A percentile compares a stretch with the other conserved stretches of the same genome.
phyloP scores from a whole-genome alignment of 805 yeast species.

The Sugiyamaella boreocaroliniensis region DNA sequence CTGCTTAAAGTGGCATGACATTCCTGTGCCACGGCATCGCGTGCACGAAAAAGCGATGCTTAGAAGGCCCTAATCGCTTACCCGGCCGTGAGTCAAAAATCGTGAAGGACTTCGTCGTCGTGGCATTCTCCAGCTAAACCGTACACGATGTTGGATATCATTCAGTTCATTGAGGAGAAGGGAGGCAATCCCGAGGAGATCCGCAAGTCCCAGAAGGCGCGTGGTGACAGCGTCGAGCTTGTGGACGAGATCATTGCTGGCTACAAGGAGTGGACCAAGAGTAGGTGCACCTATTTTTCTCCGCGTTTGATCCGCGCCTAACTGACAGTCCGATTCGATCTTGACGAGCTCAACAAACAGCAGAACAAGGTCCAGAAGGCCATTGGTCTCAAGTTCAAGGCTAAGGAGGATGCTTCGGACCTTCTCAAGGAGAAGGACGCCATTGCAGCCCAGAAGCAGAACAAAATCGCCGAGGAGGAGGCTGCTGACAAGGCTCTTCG shows the following conservation, averaged over 20 bases:
- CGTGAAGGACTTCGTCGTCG: neutral
- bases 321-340: constrained; percentile 57
- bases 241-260: constrained; percentile 92
- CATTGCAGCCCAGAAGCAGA: constrained; percentile 62
- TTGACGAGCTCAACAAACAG: constrained; percentile 84
- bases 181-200: constrained; percentile 93
- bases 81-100: neutral
- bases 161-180: constrained; percentile 87
- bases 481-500: constrained; percentile 70
- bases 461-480: constrained; percentile 60
- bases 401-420: constrained; percentile 88
- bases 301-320: neutral
- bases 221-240: constrained; percentile 90
- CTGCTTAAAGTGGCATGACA: too few relatives aligned
- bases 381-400: constrained; percentile 86
- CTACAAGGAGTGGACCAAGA: constrained; percentile 87
- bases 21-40: too few relatives aligned
- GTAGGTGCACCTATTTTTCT: constrained; percentile 12
- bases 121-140: neutral
- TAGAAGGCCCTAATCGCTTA: too few relatives aligned
- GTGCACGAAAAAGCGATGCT: too few relatives aligned
- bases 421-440: constrained; percentile 75
- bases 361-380: constrained; percentile 87
- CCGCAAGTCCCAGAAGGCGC: constrained; percentile 82
- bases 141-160: constrained; percentile 74